phyloP scores from a whole-genome alignment of 2,329 filamentous ascomycete genomes.

The Zasmidium cellare region DNA sequence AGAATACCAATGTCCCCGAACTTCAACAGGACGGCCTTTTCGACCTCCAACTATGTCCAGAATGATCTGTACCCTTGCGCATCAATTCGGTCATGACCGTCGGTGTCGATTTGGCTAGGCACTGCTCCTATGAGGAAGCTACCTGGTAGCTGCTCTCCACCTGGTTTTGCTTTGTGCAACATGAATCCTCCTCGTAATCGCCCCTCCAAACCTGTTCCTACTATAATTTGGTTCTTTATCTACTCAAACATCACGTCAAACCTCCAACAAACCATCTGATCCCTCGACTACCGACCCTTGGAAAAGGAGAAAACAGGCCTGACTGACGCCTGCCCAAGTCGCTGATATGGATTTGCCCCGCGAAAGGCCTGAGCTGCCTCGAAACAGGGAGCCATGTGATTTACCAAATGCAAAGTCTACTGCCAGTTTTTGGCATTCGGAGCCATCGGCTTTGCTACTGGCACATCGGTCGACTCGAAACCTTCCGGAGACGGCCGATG shows the following conservation, averaged over 20 bases:
- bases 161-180: not conserved
- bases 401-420: conserved; percentile 29
- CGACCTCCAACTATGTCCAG: too few species aligned
- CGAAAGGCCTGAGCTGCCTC: conserved; percentile 21
- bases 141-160: conserved; percentile 1
- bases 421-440: conserved; percentile 70
- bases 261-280: too few species aligned
- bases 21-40: not conserved
- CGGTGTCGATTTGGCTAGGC: not conserved
- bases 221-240: too few species aligned
- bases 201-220: not conserved
- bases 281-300: too few species aligned
- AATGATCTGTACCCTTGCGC: not conserved
- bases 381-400: conserved; percentile 20
- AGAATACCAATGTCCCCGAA: too few species aligned
- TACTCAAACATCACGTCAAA: too few species aligned
- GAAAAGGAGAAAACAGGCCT: too few species aligned
- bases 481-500: conserved; percentile 64
- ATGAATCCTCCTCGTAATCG: not conserved
- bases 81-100: not conserved
- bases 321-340: not conserved
- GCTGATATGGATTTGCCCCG: conserved; percentile 9
- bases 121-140: conserved; percentile 9
- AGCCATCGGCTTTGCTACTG: conserved; percentile 63
- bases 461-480: conserved; percentile 67